A percentile compares a stretch with the other conserved stretches of the same genome.
Conservation (phyloP, 2,329 filamentous ascomycete species). For the Cladosporium phlei region DNA sequence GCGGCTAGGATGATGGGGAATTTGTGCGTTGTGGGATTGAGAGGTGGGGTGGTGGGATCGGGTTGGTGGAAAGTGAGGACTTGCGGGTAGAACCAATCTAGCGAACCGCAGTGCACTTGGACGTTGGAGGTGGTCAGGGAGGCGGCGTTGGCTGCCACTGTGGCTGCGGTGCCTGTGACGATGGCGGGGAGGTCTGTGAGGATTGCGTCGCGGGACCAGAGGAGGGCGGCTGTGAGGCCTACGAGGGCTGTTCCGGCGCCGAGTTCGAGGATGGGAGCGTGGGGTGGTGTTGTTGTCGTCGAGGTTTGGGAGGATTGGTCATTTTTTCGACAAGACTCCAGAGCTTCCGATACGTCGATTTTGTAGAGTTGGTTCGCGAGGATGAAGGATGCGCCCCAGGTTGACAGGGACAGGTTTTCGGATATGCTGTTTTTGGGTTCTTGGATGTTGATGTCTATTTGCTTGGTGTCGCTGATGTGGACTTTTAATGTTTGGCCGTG, state of each 20-base stretch:
- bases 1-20: constrained; percentile 38
- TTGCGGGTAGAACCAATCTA: constrained; percentile 37
- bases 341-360: constrained; percentile 21
- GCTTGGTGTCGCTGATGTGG: neutral
- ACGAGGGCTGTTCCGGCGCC: constrained; percentile 38
- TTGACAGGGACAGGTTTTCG: constrained; percentile 35
- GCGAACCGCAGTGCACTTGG: constrained; percentile 24
- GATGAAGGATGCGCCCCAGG: constrained; percentile 37
- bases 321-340: constrained; percentile 1
- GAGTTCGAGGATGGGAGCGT: constrained; percentile 32
- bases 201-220: constrained; percentile 28
- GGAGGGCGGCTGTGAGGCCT: constrained; percentile 32
- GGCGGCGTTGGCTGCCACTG: constrained; percentile 30
- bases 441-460: constrained; percentile 13
- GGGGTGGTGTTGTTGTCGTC: neutral
- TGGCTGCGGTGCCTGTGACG: constrained; percentile 30
- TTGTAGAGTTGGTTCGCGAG: constrained; percentile 34
- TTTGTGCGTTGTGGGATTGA: constrained; percentile 17
- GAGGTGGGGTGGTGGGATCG: neutral
- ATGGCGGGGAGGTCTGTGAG: constrained; percentile 35
- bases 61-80: constrained; percentile 13
- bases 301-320: neutral
- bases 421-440: constrained; percentile 12
- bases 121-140: constrained; percentile 15
- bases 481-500: constrained; percentile 12